Percentiles rank a stretch among this genome's conserved stretches.
Conservation (phyloP, 2,329 filamentous ascomycete species). For the Trichophyton benhamiae region DNA sequence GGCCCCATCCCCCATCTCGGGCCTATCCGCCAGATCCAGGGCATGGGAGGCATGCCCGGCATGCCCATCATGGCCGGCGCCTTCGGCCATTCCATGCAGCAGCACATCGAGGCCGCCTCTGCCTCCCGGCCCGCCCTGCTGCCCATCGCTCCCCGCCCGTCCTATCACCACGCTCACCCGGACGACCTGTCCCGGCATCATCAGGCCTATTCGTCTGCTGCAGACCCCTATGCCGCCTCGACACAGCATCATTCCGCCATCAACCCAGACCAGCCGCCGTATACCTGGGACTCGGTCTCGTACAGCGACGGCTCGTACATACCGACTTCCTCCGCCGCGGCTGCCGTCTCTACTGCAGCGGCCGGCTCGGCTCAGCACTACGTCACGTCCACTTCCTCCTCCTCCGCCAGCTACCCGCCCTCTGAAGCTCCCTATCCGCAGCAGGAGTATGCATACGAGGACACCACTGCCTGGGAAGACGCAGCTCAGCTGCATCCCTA, state of each 20-base stretch:
- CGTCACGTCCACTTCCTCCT: not conserved
- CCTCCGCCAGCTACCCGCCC: not conserved
- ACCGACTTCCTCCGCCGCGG: not conserved
- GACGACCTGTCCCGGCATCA: not conserved
- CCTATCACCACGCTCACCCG: not conserved
- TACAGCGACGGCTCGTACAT: not conserved
- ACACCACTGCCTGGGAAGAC: not conserved
- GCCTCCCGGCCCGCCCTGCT: slow-evolving; percentile 9
- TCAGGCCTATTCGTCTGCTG: not conserved
- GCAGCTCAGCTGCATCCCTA: slow-evolving; percentile 1
- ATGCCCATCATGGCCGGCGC: slow-evolving; percentile 9
- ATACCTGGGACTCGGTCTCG: not conserved
- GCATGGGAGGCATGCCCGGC: slow-evolving; percentile 2
- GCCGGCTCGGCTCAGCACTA: not conserved
- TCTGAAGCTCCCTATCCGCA: not conserved
- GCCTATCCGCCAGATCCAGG: slow-evolving; percentile 16
- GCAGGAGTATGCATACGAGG: not conserved
- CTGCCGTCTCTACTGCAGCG: too few species aligned
- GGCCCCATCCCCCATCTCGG: slow-evolving; percentile 20
- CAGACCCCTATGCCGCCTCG: not conserved
- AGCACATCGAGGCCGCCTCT: slow-evolving; percentile 8
- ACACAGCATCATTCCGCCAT: not conserved
- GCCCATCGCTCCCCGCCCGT: slow-evolving; percentile 14
- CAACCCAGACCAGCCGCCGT: not conserved
- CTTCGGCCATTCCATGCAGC: slow-evolving; percentile 6